Evolutionary conservation across 139 green algal species (phyloP).

Genomic region (Chlorella ohadii): DNA sequence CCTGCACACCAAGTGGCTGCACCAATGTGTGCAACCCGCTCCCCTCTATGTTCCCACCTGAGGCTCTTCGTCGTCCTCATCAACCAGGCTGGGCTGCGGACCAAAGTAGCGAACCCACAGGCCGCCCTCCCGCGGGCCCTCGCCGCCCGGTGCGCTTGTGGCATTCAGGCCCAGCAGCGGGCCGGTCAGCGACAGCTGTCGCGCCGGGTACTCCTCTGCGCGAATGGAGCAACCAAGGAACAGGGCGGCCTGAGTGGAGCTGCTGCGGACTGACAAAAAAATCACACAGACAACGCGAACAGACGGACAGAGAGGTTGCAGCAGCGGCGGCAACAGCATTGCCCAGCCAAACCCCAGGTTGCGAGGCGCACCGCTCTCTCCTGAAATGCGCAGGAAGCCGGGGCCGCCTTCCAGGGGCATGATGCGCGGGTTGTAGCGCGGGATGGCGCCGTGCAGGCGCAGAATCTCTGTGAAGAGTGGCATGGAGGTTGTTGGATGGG

Average conservation of each 20-base stretch:
- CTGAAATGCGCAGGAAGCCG: slow-evolving; percentile 17
- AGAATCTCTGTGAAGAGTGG: slow-evolving; percentile 51
- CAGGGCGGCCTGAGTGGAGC: too few species aligned
- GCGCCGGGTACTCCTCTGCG: slow-evolving; percentile 16
- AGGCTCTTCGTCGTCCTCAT: slow-evolving; percentile 38
- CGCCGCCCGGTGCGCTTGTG: not conserved
- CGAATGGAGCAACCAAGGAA: too few species aligned
- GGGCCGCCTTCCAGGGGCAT: slow-evolving; percentile 7
- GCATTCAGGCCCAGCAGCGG: not conserved
- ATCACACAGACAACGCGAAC: too few species aligned
- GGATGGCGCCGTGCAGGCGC: slow-evolving; percentile 41
- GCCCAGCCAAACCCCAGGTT: too few species aligned
- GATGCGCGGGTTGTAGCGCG: slow-evolving; percentile 53
- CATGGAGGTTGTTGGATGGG: too few species aligned
- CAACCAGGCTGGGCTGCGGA: not conserved
- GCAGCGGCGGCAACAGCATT: too few species aligned
- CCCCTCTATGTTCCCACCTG: too few species aligned
- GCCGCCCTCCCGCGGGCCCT: not conserved
- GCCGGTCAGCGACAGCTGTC: slow-evolving; percentile 32
- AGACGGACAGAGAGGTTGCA: too few species aligned
- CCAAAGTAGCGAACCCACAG: slow-evolving; percentile 29
- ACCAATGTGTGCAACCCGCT: too few species aligned
- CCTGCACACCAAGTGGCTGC: too few species aligned
- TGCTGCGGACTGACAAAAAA: too few species aligned
- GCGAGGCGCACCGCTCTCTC: slow-evolving; percentile 8